Conservation (phyloP, 2,329 filamentous ascomycete species). For the Mycocentrospora acerina region DNA sequence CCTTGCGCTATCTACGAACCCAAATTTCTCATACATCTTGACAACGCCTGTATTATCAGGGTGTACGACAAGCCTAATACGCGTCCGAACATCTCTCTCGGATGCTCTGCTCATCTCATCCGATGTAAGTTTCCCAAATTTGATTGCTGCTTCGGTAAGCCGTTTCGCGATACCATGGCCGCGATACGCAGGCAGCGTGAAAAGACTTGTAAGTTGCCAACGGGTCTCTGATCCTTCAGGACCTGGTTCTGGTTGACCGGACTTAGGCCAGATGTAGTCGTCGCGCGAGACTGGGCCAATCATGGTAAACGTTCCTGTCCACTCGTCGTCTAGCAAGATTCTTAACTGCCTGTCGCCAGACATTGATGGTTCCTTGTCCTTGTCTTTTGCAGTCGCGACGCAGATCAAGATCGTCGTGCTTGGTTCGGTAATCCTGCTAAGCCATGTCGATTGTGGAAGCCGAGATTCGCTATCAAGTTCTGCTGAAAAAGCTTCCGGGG, state of each 20-base stretch:
- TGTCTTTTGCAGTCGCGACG: not conserved
- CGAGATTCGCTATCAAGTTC: not conserved
- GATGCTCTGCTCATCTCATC: not conserved
- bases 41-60: conserved; percentile 6
- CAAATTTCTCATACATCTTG: conserved; percentile 5
- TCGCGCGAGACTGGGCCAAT: conserved; percentile 3
- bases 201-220: conserved; percentile 7
- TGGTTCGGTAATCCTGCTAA: conserved; percentile 2
- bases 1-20: conserved; percentile 2
- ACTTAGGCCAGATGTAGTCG: conserved; percentile 1
- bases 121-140: conserved; percentile 1
- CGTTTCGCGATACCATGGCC: conserved; percentile 1
- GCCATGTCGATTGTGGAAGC: conserved; percentile 5
- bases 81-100: not conserved
- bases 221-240: conserved; percentile 2
- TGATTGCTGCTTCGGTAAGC: conserved; percentile 3
- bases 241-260: conserved; percentile 3
- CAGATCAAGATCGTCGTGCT: conserved; percentile 4
- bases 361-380: not conserved
- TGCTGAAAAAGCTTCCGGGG: conserved; percentile 1
- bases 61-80: conserved; percentile 5
- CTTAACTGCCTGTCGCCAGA: not conserved
- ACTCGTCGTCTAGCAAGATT: conserved; percentile 1
- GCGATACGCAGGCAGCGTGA: conserved; percentile 2
- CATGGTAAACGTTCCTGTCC: conserved; percentile 7